A percentile compares a stretch with the other conserved stretches of the same genome.
Conservation (phyloP, 257 asterid genomes). For the Capsicum rhomboideum region DNA sequence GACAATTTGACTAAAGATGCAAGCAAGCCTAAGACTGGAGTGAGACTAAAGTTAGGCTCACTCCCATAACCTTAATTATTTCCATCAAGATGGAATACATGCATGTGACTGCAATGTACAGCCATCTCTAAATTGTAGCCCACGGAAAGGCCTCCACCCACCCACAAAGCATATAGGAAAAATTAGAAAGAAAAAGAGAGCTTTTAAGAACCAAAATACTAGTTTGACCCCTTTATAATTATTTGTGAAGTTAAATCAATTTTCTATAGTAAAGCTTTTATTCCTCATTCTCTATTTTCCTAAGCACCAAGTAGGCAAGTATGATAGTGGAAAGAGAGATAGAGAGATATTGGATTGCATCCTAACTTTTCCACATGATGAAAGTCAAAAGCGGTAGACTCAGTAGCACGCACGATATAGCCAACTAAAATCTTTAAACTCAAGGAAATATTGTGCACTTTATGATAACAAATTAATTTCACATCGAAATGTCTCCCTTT, state of each 20-base stretch:
- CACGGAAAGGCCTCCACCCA: neutral
- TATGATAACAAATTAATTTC: conserved; percentile 9
- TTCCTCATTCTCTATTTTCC: neutral
- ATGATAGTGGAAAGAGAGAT: neutral
- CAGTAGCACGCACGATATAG: conserved; percentile 29
- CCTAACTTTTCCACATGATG: conserved; percentile 9
- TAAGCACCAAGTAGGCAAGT: neutral
- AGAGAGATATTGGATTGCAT: neutral
- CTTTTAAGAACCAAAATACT: neutral
- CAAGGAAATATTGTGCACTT: conserved; percentile 27
- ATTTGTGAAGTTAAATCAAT: neutral
- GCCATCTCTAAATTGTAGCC: neutral
- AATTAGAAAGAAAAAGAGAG: neutral
- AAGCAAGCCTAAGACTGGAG: conserved; percentile 3
- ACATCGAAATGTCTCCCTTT: neutral
- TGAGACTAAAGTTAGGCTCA: conserved; percentile 32
- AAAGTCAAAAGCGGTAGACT: conserved; percentile 40
- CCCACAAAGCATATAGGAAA: neutral
- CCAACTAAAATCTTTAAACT: conserved; percentile 36
- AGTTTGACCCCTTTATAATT: neutral
- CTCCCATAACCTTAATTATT: conserved; percentile 1
- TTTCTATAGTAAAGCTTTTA: neutral
- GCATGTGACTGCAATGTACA: neutral
- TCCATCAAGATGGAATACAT: neutral
- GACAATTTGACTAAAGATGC: conserved; percentile 6